Evolutionary conservation across 768 basidiomycete species (phyloP).

Genomic region (Psilocybe cyanescens): DNA sequence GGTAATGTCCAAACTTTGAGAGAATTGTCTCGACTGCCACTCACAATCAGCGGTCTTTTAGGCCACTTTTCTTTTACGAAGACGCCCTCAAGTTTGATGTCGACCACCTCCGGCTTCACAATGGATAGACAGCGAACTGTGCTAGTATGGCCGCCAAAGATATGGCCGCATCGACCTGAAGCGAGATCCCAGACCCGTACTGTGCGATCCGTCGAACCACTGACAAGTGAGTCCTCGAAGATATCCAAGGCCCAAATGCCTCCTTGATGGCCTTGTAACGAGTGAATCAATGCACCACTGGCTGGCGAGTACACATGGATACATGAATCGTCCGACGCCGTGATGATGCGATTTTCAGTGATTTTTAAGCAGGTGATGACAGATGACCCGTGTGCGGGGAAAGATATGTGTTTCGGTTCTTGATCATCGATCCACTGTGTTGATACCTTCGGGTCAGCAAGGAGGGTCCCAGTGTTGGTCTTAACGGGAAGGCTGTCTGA

Average conservation of each 20-base stretch:
- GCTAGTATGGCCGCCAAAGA: slow-evolving; percentile 96
- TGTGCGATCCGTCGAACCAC: slow-evolving; percentile 92
- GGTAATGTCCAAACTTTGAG: slow-evolving; percentile 63
- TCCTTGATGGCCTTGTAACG: slow-evolving; percentile 89
- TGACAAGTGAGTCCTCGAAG: slow-evolving; percentile 85
- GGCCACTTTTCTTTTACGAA: slow-evolving; percentile 72
- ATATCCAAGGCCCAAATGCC: slow-evolving; percentile 97
- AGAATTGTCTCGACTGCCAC: slow-evolving; percentile 73
- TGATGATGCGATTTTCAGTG: slow-evolving; percentile 92
- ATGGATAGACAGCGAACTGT: slow-evolving; percentile 96
- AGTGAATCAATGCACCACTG: slow-evolving; percentile 73
- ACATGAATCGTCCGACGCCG: slow-evolving; percentile 95
- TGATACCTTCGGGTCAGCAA: too few relatives aligned
- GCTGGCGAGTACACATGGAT: slow-evolving; percentile 92
- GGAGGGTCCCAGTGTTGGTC: too few relatives aligned
- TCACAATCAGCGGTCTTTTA: slow-evolving; percentile 71
- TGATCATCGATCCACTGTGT: slow-evolving; percentile 68
- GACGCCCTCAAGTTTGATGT: slow-evolving; percentile 68
- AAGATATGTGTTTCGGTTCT: slow-evolving; percentile 76
- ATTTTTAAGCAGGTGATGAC: slow-evolving; percentile 97
- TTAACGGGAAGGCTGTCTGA: too few relatives aligned
- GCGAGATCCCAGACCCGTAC: slow-evolving; percentile 90
- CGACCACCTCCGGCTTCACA: slow-evolving; percentile 89
- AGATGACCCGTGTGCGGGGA: slow-evolving; percentile 85
- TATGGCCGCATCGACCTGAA: slow-evolving; percentile 83